Conservation (phyloP, 2,329 filamentous ascomycete genomes). For the Falciphora oryzae region DNA sequence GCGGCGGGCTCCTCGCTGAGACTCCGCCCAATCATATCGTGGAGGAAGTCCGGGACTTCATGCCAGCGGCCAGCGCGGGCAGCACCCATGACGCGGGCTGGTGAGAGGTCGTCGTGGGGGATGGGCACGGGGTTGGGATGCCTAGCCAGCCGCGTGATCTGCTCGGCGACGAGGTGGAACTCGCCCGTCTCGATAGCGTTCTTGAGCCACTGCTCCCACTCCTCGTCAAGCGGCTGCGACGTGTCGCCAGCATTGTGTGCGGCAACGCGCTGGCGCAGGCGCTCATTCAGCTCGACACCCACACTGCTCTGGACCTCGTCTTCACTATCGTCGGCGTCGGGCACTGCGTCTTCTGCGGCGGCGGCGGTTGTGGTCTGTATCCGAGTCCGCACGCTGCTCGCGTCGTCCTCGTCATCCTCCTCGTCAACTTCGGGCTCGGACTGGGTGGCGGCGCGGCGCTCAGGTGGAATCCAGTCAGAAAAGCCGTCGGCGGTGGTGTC, state of each 20-base stretch:
- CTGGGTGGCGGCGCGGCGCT: constrained; percentile 23
- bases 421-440: constrained; percentile 26
- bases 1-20: constrained; percentile 32
- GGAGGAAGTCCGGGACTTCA: constrained; percentile 51
- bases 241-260: constrained; percentile 55
- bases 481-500: constrained; percentile 70
- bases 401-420: constrained; percentile 35
- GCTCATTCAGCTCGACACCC: constrained; percentile 56
- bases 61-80: constrained; percentile 53
- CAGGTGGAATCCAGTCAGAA: constrained; percentile 51
- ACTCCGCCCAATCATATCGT: constrained; percentile 43
- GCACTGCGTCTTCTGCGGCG: constrained; percentile 14
- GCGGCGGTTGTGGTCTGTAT: neutral
- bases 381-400: constrained; percentile 32
- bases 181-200: constrained; percentile 60
- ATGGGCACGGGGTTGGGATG: constrained; percentile 24
- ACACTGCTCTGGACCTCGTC: constrained; percentile 49
- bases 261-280: constrained; percentile 58
- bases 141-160: constrained; percentile 31
- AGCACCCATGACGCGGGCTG: constrained; percentile 45
- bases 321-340: constrained; percentile 46
- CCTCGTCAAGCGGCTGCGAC: constrained; percentile 58
- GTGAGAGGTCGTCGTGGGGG: constrained; percentile 32
- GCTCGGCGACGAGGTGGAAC: constrained; percentile 41
- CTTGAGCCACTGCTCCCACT: constrained; percentile 72